Evolutionary conservation across 768 basidiomycete genomes (phyloP), one percentile per base, ranked within the genome.

Genomic region (Lepiota subincarnata): DNA sequence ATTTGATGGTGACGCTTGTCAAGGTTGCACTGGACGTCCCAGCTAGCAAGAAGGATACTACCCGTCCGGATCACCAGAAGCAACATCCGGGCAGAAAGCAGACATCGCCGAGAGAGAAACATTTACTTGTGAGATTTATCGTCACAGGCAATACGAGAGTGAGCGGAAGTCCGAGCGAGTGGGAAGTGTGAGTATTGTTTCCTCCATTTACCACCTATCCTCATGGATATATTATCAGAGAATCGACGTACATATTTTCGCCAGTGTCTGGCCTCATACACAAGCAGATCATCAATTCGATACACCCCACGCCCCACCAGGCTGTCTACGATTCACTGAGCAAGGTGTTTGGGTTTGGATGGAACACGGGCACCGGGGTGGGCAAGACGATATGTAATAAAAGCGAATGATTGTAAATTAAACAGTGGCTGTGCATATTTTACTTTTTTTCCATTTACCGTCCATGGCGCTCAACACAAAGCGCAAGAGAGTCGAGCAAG

Each of bases 211-310:
- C 10, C 55, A 20, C n/a, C 41, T 18, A 7, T 39, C 2, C 8
- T 6, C 19, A 19, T 47, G 35, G 50, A 20, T 47, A 20, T 19
- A 38, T 12, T 39, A 16, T 31, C 43, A 89, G 88, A 38, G 75
- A 81, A 61, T 87, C 82, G 46, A 87, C 84, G 22, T 92, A 92
- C 66, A 70, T 72, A 24, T 90, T 91, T 65, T 89, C 87, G 1
- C 85, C 87, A 0, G 48, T 68, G 19, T 79, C 79, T 0, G 89
- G 86, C 4, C 75, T 83, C 38, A 82, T 92, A 50, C 67, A 81
- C 44, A 60, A 73, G 44, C 89, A 92, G 62, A 72, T 72, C 43
- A 72, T 92, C 45, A 80, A 91, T 62, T 84, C 84, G n/a, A 90
- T 92, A 43, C 78, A 83, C 41, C 89, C 89, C 0, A 83, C 84